These are phyloP conservation scores for Mariannaea sp. DNA, from an alignment of 2,329 filamentous ascomycete species.

Conservation along the genomic window DNA sequence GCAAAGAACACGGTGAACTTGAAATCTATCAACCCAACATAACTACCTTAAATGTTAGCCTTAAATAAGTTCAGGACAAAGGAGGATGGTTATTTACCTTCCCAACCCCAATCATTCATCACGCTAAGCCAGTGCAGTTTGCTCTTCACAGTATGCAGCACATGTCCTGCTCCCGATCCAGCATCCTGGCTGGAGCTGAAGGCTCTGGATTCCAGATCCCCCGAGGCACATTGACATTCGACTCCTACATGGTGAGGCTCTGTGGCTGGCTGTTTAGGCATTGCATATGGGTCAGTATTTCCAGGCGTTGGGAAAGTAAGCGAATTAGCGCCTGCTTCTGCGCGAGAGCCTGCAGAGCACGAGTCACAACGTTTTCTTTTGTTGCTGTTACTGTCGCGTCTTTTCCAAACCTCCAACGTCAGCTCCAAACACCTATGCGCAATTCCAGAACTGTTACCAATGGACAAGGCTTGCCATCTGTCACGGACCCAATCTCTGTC, in stretches of 20 bases:
- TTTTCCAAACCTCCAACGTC: conserved; percentile 24
- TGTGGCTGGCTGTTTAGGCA: not conserved
- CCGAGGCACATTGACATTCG: not conserved
- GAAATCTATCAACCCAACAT: not conserved
- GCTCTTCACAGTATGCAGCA: conserved; percentile 11
- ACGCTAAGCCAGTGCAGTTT: conserved; percentile 20
- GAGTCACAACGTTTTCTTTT: not conserved
- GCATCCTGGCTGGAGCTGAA: not conserved
- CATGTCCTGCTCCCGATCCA: not conserved
- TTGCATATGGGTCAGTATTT: not conserved
- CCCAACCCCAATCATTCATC: conserved; percentile 27
- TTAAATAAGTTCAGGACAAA: not conserved
- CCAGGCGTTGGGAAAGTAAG: not conserved
- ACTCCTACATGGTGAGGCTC: not conserved
- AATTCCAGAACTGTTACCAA: conserved; percentile 20
- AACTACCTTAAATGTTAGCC: not conserved
- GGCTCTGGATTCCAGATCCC: too few relatives aligned
- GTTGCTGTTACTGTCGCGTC: conserved; percentile 9
- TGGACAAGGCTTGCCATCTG: conserved; percentile 13
- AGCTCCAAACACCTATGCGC: conserved; percentile 21
- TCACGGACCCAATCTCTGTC: conserved; percentile 23
- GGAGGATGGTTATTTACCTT: conserved; percentile 14
- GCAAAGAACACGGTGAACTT: not conserved
- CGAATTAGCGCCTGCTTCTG: not conserved
- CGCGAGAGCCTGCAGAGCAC: not conserved